Base-by-base conservation (phyloP, 164 flowering plant genomes). In the Akebia trifoliata region DNA sequence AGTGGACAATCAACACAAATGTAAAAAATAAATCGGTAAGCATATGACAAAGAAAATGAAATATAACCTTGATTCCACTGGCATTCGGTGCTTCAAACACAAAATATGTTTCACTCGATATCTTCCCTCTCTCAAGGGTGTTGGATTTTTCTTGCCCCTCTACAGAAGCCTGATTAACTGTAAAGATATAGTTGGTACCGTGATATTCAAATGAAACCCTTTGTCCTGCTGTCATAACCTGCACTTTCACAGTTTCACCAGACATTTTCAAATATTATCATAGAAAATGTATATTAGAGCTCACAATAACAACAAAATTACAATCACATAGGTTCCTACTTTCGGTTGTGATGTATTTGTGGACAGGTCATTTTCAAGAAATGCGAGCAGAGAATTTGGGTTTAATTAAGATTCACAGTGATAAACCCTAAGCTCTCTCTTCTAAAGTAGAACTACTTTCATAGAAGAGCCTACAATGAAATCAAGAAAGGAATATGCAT, bases 201-300 rank as follows among this genome's bases (percentile, higher is more conserved):
- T 76, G 84, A 75, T 80, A 88, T 66, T 90, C 97, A 73, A 94
- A 86, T n/a, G 82, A 57, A n/a, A 78, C 97, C 60, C 64, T 86
- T 63, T 94, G 99, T 24, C 99, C 99, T 26, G 67, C 55, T 50
- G 97, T 94, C 97, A 94, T 74, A 57, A 94, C 86, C 97, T 93
- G 88, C 64, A 70, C 21, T 36, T 54, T 34, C n/a, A n/a, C n/a
- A n/a, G n/a, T n/a, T n/a, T n/a, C 50, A 50, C 31, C 28, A 32
- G 29, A 54, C 28, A 6, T 25, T 31, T 49, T 52, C 61, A 49
- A 60, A 22, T 39, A 29, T 18, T n/a, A n/a, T n/a, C n/a, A n/a
- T n/a, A n/a, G n/a, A n/a, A n/a, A n/a, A n/a, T n/a, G n/a, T n/a
- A n/a, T n/a, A n/a, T n/a, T n/a, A n/a, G n/a, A n/a, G n/a, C n/a